These are phyloP conservation scores for Diplodia intermedia DNA, from an alignment of 2,329 filamentous ascomycete genomes.

Conservation along the genomic window DNA sequence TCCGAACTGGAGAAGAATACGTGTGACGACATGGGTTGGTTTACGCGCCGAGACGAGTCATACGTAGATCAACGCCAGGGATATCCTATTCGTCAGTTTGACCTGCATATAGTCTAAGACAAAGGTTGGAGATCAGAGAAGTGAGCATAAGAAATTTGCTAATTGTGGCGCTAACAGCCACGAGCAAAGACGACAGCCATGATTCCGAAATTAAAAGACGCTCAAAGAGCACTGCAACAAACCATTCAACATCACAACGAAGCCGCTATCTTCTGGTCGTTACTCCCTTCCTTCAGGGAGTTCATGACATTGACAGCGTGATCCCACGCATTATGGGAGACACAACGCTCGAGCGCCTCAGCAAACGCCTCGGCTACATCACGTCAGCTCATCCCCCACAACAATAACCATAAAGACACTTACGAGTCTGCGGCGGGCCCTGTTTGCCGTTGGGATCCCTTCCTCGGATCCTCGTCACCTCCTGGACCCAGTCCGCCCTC, in stretches of 20 bases:
- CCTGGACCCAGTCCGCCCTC: slow-evolving; percentile 65
- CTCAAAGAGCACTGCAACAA: background rate
- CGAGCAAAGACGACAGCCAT: too few species aligned
- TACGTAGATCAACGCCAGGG: too few species aligned
- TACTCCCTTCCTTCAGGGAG: background rate
- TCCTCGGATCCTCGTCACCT: slow-evolving; percentile 62
- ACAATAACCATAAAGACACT: background rate
- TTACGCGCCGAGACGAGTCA: too few species aligned
- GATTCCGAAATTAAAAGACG: too few species aligned
- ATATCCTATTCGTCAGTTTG: too few species aligned
- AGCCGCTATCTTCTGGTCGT: background rate
- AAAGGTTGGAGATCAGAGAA: too few species aligned
- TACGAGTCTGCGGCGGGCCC: slow-evolving; percentile 43
- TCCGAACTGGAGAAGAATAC: too few species aligned
- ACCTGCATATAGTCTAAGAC: too few species aligned
- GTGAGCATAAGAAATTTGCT: too few species aligned
- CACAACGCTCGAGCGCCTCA: background rate
- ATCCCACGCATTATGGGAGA: slow-evolving; percentile 11
- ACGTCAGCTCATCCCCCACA: background rate
- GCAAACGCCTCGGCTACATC: background rate
- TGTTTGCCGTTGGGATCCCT: slow-evolving; percentile 50
- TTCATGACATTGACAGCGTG: background rate
- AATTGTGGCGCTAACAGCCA: too few species aligned
- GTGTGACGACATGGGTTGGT: too few species aligned
- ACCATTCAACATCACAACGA: background rate